These are phyloP conservation scores for Coemansia sp. DNA, from an alignment of 192 early-diverging fungal species.

Conservation along the genomic window DNA sequence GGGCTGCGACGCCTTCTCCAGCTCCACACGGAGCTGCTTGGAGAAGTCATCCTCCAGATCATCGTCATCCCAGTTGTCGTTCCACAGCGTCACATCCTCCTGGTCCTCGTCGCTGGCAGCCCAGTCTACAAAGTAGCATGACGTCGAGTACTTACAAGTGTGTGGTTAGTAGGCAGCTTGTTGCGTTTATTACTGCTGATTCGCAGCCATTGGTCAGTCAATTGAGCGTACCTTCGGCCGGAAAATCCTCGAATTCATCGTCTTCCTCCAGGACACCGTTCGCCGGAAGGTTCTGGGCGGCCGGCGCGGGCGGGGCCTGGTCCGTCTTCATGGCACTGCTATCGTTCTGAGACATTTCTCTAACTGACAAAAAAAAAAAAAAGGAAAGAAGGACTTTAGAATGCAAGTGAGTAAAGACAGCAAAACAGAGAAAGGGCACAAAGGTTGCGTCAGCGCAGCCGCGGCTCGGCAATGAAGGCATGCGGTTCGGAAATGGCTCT, in stretches of 20 bases:
- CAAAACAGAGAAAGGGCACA: too few species aligned
- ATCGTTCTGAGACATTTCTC: too few species aligned
- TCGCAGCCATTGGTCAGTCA: too few species aligned
- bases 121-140: conserved; percentile 77
- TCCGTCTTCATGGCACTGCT: background rate
- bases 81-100: conserved; percentile 63
- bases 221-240: conserved; percentile 60
- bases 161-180: too few species aligned
- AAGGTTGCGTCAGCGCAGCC: too few species aligned
- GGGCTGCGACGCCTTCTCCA: conserved; percentile 28
- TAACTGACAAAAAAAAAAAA: conserved; percentile 1
- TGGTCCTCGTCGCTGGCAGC: conserved; percentile 70
- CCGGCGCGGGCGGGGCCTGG: conserved; percentile 7
- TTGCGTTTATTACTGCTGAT: too few species aligned
- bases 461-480: too few species aligned
- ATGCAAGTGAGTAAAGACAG: too few species aligned
- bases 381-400: conserved; percentile 1
- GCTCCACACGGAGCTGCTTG: conserved; percentile 62
- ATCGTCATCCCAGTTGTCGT: conserved; percentile 90
- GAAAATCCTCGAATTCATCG: conserved; percentile 94
- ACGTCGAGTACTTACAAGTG: too few species aligned
- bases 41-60: conserved; percentile 89
- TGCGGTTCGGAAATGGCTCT: too few species aligned
- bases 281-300: conserved; percentile 46
- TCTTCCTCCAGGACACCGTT: conserved; percentile 89